phyloP scores from a whole-genome alignment of 345 rosid species.

The Physaria fendleri region DNA sequence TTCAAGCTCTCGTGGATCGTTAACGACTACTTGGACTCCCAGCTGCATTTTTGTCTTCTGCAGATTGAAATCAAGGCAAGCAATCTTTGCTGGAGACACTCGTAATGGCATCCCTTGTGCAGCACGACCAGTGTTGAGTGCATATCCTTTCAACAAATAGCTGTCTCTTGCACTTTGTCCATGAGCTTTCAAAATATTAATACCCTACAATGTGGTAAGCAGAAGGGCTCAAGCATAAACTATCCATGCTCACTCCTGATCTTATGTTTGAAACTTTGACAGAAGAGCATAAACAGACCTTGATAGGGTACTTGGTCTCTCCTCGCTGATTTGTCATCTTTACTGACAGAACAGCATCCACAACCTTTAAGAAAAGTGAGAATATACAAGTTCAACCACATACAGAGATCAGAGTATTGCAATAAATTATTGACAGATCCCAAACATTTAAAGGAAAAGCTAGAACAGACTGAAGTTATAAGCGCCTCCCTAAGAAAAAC shows the following conservation, averaged over 20 bases:
- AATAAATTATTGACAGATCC: background rate
- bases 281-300: conserved; percentile 41
- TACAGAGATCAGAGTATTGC: background rate
- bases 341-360: conserved; percentile 75
- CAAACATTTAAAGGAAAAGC: background rate
- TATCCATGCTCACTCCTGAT: background rate
- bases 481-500: background rate
- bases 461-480: background rate
- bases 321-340: conserved; percentile 90
- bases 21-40: conserved; percentile 90
- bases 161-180: conserved; percentile 92
- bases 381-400: background rate
- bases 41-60: conserved; percentile 96
- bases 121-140: conserved; percentile 88
- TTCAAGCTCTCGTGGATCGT: conserved; percentile 97
- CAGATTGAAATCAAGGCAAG: conserved; percentile 93
- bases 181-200: conserved; percentile 91
- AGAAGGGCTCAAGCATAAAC: background rate
- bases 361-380: conserved; percentile 44
- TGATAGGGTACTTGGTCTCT: conserved; percentile 88
- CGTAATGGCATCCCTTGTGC: conserved; percentile 96
- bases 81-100: conserved; percentile 87
- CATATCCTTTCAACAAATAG: conserved; percentile 86
- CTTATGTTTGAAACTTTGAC: background rate
- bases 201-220: conserved; percentile 44